Evolutionary conservation across 2,329 filamentous ascomycete species (phyloP), one percentile per base, ranked within the genome.

Genomic region (Aureobasidium lini): DNA sequence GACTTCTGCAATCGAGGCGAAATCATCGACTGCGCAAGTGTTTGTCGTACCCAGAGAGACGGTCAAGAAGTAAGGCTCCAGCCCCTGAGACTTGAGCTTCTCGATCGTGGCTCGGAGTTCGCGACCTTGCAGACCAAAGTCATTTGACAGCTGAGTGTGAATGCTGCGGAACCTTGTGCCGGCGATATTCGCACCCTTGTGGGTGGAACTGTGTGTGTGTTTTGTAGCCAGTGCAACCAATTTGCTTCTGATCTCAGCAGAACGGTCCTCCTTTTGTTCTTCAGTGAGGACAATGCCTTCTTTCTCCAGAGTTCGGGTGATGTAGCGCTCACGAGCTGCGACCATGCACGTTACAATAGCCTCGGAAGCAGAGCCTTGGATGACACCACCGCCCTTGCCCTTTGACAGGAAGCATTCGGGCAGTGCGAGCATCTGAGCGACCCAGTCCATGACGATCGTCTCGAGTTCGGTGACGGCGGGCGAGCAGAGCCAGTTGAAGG

Each of bases 401-500:
- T 85, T 84, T 49, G 88, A 93, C 18, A 88, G 76, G 69, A 86
- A 97, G 65, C 82, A 87, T 10, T 81, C 74, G 0, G 93, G 91
- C 28, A 97, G 77, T 1, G 77, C 84, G 11, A 96, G 74, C 8
- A 90, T 81, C 71, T 87, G 84, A 15, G 87, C 90, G 3, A 96
- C 77, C 92, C 93, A 97, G 74, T 97, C 93, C 71, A 96, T 81
- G 44, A 96, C 87, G 28, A 96, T 81, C 0, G 92, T 96, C 78
- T 97, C 93, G 49, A 97, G 81, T 76, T 97, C 93, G 0, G 93
- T 97, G 16, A 94, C 87, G 6, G 89, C 91, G 0, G 93, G 93
- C 6, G 87, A 91, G 75, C 93, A 96, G 64, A 96, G 85, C 93
- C 93, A 97, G 75, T 97, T 97, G 80, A 97, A 97, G 40, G 90